Percentiles rank a stretch among this genome's conserved stretches.
phyloP scores from a whole-genome alignment of 208 protist genomes.

The Naegleria lovaniensis region DNA sequence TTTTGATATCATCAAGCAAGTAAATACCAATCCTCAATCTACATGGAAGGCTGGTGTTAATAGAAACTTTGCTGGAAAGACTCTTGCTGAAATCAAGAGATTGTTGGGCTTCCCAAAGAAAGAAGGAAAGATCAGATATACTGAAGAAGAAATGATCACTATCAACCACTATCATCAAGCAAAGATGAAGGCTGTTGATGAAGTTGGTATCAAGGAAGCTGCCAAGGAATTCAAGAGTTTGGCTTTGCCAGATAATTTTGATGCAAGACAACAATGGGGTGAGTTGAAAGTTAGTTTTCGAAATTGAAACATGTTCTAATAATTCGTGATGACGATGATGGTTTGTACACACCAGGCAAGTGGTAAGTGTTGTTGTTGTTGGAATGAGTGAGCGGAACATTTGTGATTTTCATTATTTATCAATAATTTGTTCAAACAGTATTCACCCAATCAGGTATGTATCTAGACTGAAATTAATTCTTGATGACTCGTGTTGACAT shows the following conservation, averaged over 20 bases:
- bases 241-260: neutral
- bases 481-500: too few relatives aligned
- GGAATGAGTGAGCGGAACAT: too few relatives aligned
- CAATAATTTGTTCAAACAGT: too few relatives aligned
- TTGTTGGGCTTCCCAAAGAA: neutral
- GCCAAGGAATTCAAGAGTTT: neutral
- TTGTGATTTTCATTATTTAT: too few relatives aligned
- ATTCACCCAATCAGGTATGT: constrained; percentile 9
- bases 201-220: neutral
- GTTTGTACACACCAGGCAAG: too few relatives aligned
- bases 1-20: neutral
- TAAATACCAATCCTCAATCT: neutral
- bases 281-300: neutral
- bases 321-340: too few relatives aligned
- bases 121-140: neutral
- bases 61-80: neutral
- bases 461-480: neutral
- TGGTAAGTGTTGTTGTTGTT: too few relatives aligned
- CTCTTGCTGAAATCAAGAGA: neutral
- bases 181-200: neutral
- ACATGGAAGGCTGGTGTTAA: neutral
- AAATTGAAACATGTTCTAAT: too few relatives aligned
- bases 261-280: constrained; percentile 17
- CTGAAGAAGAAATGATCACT: neutral
- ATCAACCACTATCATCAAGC: neutral